Percentiles rank a stretch among this genome's conserved stretches.
Evolutionary conservation across 345 rosid genomes (phyloP).

Genomic region (Moricandia moricandioides): DNA sequence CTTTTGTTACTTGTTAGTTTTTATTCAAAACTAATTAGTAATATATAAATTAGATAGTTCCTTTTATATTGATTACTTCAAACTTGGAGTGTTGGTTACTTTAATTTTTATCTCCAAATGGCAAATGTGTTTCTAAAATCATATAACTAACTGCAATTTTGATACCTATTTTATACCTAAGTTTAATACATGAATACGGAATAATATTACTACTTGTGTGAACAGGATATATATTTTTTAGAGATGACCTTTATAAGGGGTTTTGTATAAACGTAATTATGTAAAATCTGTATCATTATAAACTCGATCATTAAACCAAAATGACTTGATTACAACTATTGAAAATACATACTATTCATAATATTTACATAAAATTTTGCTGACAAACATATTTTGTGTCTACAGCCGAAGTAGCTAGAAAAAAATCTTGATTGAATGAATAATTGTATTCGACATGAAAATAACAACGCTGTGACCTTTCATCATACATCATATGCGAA

Average conservation of each 20-base stretch:
- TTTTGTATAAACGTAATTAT: no score
- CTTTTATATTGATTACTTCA: no score
- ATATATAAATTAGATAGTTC: no score
- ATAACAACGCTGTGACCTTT: conserved; percentile 24
- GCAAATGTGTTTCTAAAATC: neutral
- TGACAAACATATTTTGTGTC: neutral
- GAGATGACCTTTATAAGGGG: no score
- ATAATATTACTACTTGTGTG: no score
- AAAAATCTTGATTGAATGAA: neutral
- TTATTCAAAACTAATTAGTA: no score
- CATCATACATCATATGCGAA: conserved; percentile 18
- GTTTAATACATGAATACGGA: no score
- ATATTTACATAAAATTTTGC: neutral
- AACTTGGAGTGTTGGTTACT: no score
- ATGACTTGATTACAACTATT: neutral
- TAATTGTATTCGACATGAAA: conserved; percentile 26
- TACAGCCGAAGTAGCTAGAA: neutral
- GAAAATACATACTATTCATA: neutral
- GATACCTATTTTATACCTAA: no score
- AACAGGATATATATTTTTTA: no score
- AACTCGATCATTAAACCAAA: neutral
- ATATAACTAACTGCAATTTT: neutral
- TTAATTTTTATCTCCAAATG: no score
- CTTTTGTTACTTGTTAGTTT: no score
- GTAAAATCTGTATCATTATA: neutral